Conservation (phyloP, 352 stramenopile species). For the Pythium phragmiticola region DNA sequence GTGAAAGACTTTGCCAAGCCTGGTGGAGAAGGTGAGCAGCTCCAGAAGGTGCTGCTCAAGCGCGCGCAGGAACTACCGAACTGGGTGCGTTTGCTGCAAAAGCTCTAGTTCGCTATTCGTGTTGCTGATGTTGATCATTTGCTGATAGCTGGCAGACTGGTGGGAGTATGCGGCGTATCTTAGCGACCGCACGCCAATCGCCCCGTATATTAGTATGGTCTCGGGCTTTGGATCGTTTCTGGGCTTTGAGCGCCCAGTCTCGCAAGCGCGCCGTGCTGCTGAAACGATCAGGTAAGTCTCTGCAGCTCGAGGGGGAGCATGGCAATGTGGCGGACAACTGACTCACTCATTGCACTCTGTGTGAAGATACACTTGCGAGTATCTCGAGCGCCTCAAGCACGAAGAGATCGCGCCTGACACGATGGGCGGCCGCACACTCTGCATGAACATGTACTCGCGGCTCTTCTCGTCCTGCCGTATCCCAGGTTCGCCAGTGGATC, state of each 20-base stretch:
- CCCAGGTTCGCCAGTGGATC: constrained; percentile 50
- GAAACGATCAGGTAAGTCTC: constrained; percentile 48
- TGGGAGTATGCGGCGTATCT: constrained; percentile 91
- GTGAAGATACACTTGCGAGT: constrained; percentile 69
- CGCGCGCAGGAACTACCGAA: constrained; percentile 47
- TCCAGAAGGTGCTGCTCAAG: constrained; percentile 52
- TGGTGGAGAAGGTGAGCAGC: constrained; percentile 41
- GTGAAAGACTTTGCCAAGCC: constrained; percentile 48
- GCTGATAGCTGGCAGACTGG: constrained; percentile 79
- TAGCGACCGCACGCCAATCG: constrained; percentile 78
- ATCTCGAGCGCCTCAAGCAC: constrained; percentile 83
- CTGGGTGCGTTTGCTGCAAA: constrained; percentile 38
- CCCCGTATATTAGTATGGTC: constrained; percentile 92
- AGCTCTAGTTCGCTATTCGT: background rate
- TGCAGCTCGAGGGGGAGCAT: background rate
- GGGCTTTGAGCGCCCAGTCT: constrained; percentile 74
- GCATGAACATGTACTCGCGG: constrained; percentile 86
- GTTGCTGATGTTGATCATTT: background rate
- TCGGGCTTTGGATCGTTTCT: constrained; percentile 95
- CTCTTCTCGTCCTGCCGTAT: constrained; percentile 92
- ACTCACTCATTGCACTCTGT: background rate
- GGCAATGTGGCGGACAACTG: background rate
- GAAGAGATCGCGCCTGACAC: constrained; percentile 81
- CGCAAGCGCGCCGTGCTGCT: constrained; percentile 50
- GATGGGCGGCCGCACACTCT: constrained; percentile 87